Base-by-base conservation (phyloP, 345 rosid species). In the Erucastrum elatum region DNA sequence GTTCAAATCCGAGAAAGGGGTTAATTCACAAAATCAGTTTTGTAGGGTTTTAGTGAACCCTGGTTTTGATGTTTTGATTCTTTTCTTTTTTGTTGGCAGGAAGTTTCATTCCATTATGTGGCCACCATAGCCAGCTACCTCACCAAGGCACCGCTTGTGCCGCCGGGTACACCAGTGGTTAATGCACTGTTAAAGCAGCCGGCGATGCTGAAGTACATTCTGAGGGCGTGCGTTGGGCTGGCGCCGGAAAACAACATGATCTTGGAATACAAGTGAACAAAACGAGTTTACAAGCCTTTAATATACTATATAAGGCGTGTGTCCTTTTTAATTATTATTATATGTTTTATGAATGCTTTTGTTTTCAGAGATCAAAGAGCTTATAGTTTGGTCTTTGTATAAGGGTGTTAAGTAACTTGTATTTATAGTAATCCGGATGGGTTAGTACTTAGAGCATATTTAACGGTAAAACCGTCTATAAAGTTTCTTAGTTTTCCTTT, bases 161-260 rank as follows among this genome's bases (percentile, higher is more conserved):
- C 98, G 2, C 91, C 98, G 2, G 98, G 97, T 69, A 91, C 98
- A 2, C 98, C 97, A 0, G 98, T 94, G 83, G 98, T 94, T 80
- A 94, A 92, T 65, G 99, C 98, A 0, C 87, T 95, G 70, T 83
- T 97, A 1, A 95, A 95, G 91, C 98, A 95, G 84, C 85, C 98
- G 2, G 97, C 99, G 0, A 95, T 95, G 99, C 90, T 93, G 49
- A 98, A 95, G 91, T 93, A 95, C 85, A 93, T 95, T 51, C 61
- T 95, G 74, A 88, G 99, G 86, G 98, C 97, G 30, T 95, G 99
- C 68, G 82, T 95, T 63, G 99, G 99, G 3, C 81, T 95, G 84
- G 88, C 99, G 25, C 98, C 98, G 0, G 99, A 95, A 80, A 95
- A 93, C 87, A 93, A 95, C 89, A 95, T 95, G 99, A 95, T 93